Base-by-base conservation (phyloP, 2,329 filamentous ascomycete species). In the Colletotrichum sp. region DNA sequence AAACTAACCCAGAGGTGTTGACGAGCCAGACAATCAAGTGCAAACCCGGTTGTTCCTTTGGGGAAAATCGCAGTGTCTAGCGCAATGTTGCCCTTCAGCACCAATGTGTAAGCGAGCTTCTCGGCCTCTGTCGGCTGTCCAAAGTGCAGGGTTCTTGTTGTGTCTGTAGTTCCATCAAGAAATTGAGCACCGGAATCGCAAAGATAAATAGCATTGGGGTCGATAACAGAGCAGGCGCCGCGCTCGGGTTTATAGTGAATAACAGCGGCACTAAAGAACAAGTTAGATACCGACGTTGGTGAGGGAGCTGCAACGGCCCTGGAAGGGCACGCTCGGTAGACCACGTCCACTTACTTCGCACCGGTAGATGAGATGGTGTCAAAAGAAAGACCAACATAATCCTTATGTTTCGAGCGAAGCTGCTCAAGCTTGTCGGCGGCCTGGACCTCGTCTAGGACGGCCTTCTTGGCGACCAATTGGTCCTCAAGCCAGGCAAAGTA, bases 131-230 rank as follows among this genome's bases (percentile, higher is more conserved):
- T 95, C 1, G 97, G 97, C 30, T 92, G 90, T 63, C 95, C 95
- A 83, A 99, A 99, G 82, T 99, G 97, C 52, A 98, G 88, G 1
- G 97, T 99, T 57, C 97, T 91, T 7, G 97, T 99, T 1, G 95
- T 98, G 82, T 99, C 97, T 0, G 97, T 99, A 1, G 97, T 99
- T 72, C 97, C 97, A 83, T 99, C 97, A 4, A 94, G 89, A 81
- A 96, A 99, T 84, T 99, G 97, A n/a, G 95, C 97, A 26, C 97
- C 97, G 26, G 97, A 99, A 85, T 99, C 97, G 83, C 97, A 99
- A 4, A 99, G 92, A 81, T 99, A 99, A 75, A 99, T 92, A 16
- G 93, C 93, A 8, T 92, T 92, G 0, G 95, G 95, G 79, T 99
- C 95, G 80, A 99, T 95, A 32, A 91, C 87, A 10, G 96, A 91